Percentiles rank a stretch among this genome's conserved stretches.
These are phyloP conservation scores for Nemania sp. DNA, from an alignment of 2,329 filamentous ascomycete species.

Conservation along the genomic window DNA sequence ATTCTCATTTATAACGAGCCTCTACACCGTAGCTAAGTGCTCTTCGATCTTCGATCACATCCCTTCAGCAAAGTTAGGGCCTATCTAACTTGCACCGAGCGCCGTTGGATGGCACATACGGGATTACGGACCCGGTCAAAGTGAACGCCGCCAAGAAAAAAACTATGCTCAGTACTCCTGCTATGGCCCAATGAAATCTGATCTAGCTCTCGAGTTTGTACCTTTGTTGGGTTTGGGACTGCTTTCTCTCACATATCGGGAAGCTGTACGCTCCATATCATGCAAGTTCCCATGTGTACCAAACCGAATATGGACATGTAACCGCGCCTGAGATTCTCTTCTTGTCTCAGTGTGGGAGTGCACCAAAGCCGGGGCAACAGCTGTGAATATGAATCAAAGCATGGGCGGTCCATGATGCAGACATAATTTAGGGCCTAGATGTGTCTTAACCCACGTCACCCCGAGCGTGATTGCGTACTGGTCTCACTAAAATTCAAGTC, in stretches of 20 bases:
- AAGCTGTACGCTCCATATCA: conserved; percentile 9
- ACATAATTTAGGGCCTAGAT: no score
- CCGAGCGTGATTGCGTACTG: no score
- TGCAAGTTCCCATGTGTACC: background rate
- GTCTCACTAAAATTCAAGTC: no score
- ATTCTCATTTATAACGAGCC: no score
- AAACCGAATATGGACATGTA: conserved; percentile 3
- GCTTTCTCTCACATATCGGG: background rate
- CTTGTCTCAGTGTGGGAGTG: no score
- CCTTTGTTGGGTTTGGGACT: background rate
- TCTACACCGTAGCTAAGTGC: no score
- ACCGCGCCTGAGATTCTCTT: conserved; percentile 5
- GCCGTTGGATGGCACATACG: background rate
- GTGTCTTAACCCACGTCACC: no score
- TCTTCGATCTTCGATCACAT: background rate
- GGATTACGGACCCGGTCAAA: no score
- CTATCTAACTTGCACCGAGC: background rate
- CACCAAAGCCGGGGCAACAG: no score
- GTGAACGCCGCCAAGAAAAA: no score
- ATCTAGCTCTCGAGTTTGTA: conserved; percentile 2
- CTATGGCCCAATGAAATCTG: conserved; percentile 8
- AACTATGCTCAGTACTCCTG: background rate
- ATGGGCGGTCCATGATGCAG: no score
- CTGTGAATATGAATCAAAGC: no score
- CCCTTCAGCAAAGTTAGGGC: background rate